Evolutionary conservation across 306 rosid species (phyloP).

Genomic region (Castanopsis chinensis): DNA sequence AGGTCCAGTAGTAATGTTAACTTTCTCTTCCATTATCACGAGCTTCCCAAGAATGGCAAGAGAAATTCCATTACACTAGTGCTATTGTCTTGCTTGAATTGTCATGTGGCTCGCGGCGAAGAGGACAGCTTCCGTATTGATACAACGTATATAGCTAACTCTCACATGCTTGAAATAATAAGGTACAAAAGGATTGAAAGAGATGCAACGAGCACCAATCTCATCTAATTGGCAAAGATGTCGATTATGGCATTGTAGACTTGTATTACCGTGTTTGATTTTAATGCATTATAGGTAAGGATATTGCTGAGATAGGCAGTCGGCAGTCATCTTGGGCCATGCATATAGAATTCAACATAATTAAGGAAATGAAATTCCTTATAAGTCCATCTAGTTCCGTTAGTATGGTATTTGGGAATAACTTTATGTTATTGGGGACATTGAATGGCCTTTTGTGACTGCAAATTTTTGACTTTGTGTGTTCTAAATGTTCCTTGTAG

Average conservation of each 20-base stretch:
- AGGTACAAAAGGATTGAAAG: constrained; percentile 13
- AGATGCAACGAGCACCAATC: constrained; percentile 24
- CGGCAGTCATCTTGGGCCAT: background rate
- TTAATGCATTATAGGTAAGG: constrained; percentile 24
- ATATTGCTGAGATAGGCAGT: constrained; percentile 1
- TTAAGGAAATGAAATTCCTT: constrained; percentile 10
- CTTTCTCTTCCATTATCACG: constrained; percentile 40
- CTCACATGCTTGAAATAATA: constrained; percentile 2
- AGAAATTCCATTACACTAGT: constrained; percentile 11
- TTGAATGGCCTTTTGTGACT: constrained; percentile 33
- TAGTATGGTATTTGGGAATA: constrained; percentile 22
- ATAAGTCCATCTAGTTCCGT: constrained; percentile 1
- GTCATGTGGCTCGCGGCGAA: constrained; percentile 11
- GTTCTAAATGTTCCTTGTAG: constrained; percentile 20
- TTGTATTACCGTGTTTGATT: constrained; percentile 10
- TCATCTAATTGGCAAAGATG: background rate
- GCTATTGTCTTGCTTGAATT: constrained; percentile 25
- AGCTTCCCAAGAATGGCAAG: constrained; percentile 24
- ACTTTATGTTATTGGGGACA: constrained; percentile 20
- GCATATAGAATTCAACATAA: constrained; percentile 4
- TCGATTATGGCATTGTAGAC: constrained; percentile 16
- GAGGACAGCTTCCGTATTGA: background rate
- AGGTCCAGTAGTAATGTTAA: background rate
- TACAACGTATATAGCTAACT: constrained; percentile 2
- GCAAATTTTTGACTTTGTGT: constrained; percentile 15